Evolutionary conservation across 257 asterid genomes (phyloP).

Genomic region (Solanum appendiculatum): DNA sequence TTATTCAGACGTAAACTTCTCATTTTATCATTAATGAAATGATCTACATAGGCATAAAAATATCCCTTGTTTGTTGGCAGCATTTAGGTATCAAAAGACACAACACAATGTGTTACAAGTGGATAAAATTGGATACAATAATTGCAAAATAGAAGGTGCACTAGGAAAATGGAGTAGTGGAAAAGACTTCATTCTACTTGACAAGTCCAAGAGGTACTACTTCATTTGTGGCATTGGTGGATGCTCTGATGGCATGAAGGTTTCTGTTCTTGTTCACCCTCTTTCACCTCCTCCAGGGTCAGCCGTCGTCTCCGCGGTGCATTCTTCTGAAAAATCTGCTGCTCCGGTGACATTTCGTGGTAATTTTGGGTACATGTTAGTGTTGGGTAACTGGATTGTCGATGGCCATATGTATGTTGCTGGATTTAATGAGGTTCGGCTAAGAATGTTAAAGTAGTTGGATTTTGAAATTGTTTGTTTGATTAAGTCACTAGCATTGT

Average conservation of each 20-base stretch:
- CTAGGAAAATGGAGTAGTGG: slow-evolving; percentile 85
- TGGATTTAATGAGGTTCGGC: not conserved
- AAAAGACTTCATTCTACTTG: slow-evolving; percentile 56
- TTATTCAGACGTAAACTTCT: not conserved
- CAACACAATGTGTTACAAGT: slow-evolving; percentile 85
- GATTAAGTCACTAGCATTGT: not conserved
- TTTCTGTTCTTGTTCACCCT: slow-evolving; percentile 59
- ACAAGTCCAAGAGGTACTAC: slow-evolving; percentile 54
- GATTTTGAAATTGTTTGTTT: not conserved
- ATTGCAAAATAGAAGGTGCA: slow-evolving; percentile 70
- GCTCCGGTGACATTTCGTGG: slow-evolving; percentile 22
- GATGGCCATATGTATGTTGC: not conserved
- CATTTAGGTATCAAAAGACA: slow-evolving; percentile 73
- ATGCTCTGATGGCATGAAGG: slow-evolving; percentile 84
- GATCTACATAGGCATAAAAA: not conserved
- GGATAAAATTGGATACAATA: slow-evolving; percentile 68
- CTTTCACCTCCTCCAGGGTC: slow-evolving; percentile 58
- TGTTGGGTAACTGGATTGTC: not conserved
- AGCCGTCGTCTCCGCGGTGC: slow-evolving; percentile 14
- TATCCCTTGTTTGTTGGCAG: slow-evolving; percentile 11
- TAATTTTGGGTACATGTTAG: not conserved
- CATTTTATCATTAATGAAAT: not conserved
- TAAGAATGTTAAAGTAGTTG: not conserved
- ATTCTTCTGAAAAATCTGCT: slow-evolving; percentile 9
- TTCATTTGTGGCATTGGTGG: slow-evolving; percentile 91